Evolutionary conservation across 2,329 filamentous ascomycete species (phyloP), one percentile per base, ranked within the genome.

Genomic region (Botryotinia calthae): DNA sequence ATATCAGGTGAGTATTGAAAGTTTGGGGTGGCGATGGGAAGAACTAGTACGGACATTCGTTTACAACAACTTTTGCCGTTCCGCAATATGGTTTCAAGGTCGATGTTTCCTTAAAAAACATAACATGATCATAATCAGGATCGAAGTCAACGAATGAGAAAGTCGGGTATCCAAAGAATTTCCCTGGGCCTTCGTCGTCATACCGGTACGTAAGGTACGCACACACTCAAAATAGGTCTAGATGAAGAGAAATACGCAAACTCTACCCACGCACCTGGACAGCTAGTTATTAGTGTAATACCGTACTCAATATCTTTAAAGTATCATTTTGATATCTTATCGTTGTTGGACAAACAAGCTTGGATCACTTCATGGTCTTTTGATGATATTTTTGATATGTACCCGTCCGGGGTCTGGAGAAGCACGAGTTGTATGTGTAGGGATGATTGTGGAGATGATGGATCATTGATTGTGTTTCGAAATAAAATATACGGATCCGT

Each of bases 361-460:
- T 71, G 44, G 69, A 71, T 65, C 69, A 44, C 58, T 22, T 31
- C 31, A 46, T 71, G 69, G 46, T 44, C 69, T 28, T 34, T 34
- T 31, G n/a, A 31, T 28, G 31, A 42, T 48, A 48, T 48, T 61
- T 61, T n/a, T 42, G 69, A 70, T 71, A 71, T 71, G 69, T 71
- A 71, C 34, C 69, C 69, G 69, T 71, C 69, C 34, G 69, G 69
- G 69, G 69, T 71, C 69, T 65, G 69, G 69, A 71, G 69, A 71
- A 71, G 40, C 56, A 46, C 46, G 54, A 69, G 37, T 58, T 42
- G 20, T n/a, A 42, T 18, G 37, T 31, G 44, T 37, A 51, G 34
- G 66, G 54, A 70, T 46, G 40, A 34, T 12, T 31, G 59, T 42
- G 59, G 59, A 71, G 69, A 63, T 63, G 58, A 70, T 22, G 67